Evolutionary conservation across 208 protist species (phyloP).

Genomic region (Leishmania tropica): DNA sequence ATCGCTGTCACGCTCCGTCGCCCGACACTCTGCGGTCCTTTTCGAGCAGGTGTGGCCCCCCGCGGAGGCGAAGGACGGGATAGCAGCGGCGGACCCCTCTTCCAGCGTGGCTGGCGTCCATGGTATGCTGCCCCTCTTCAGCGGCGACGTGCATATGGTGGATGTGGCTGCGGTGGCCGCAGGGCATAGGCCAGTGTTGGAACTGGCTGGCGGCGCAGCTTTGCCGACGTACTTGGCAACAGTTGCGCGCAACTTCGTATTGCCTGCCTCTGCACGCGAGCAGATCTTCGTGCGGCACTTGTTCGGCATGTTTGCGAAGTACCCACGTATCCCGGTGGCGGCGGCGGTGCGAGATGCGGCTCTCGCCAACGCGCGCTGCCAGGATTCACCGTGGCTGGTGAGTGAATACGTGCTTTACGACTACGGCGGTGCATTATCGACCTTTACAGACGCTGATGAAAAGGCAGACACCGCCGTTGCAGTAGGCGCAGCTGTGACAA

Average conservation of each 20-base stretch:
- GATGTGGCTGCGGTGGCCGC: constrained; percentile 13
- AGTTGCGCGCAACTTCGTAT: constrained; percentile 28
- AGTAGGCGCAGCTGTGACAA: neutral
- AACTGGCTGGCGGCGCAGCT: constrained; percentile 10
- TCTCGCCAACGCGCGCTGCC: constrained; percentile 16
- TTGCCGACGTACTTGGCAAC: constrained; percentile 36
- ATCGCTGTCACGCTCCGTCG: neutral
- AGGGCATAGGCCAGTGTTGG: neutral
- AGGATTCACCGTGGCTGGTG: constrained; percentile 61
- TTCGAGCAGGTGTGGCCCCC: constrained; percentile 22
- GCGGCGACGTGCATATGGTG: constrained; percentile 38
- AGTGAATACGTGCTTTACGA: constrained; percentile 56
- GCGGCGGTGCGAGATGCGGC: constrained; percentile 40
- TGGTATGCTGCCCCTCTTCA: constrained; percentile 21
- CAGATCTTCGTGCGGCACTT: constrained; percentile 27
- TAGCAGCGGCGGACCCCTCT: neutral
- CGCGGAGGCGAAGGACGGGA: neutral
- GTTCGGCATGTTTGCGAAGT: constrained; percentile 30
- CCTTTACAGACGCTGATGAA: constrained; percentile 18
- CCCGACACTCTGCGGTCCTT: constrained; percentile 38
- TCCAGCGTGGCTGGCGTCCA: neutral
- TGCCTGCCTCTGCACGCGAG: constrained; percentile 21
- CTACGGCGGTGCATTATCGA: constrained; percentile 55
- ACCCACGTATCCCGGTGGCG: constrained; percentile 30
- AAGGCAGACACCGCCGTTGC: constrained; percentile 1